Evolutionary conservation across 768 basidiomycete genomes (phyloP), one percentile per base, ranked within the genome.

Genomic region (Suillus alpinus): DNA sequence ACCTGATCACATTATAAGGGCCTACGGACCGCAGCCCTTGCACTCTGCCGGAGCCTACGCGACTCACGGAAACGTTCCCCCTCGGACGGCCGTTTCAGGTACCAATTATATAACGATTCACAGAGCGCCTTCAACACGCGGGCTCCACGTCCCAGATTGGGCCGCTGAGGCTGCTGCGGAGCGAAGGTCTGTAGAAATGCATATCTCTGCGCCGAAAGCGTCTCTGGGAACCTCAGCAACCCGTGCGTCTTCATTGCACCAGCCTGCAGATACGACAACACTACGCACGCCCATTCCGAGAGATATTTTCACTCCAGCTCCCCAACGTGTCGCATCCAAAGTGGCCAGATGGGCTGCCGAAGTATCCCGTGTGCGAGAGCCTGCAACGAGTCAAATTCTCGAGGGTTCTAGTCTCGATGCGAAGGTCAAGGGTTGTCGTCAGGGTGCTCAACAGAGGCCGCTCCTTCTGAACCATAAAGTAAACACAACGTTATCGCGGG

Each of bases 401-500:
- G 49, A 50, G 49, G 49, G 49, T 50, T 50, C 49, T 50, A 50
- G 49, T 50, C 49, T 50, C 16, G 29, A 50, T 50, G 9, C 9
- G 18, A 16, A 49, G 26, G 26, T 18, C 29, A 29, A 49, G 47
- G 47, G 29, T 29, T 29, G 29, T 49, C 16, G 49, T 50, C 29
- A 50, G 29, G 49, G 47, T 29, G 16, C 16, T 29, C 47, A 50
- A 50, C 49, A 50, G 29, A 50, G 18, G 18, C 49, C 49, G 49
- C 49, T 31, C 18, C 49, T 50, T 50, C 49, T 50, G 49, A 50
- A 31, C 49, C 29, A 16, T 50, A 31, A 50, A 31, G 2, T 29
- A 29, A 50, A 18, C 9, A 31, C 49, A 50, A 31, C 49, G 49
- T 50, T 50, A 50, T 50, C 49, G 8, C 49, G 29, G 29, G 49